Base-by-base conservation (phyloP, 768 basidiomycete genomes). In the Tulasnella calospora region DNA sequence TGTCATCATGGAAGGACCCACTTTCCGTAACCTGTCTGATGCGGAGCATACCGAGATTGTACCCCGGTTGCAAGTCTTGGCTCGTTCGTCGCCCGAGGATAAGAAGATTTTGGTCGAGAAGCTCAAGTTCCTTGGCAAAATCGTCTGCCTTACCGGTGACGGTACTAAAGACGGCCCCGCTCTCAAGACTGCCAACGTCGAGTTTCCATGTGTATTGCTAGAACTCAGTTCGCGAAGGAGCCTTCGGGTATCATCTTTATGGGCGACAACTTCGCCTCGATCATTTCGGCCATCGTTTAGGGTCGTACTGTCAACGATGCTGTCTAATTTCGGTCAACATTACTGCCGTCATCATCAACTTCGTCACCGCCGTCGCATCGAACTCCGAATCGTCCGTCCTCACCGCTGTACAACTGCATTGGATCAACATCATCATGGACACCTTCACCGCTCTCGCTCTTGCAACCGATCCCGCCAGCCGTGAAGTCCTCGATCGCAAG, bases 341-440 rank as follows among this genome's bases (percentile, higher is more conserved):
- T 79, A 96, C 96, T 7, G 98, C 98, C 41, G 96, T 99, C 71
- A 84, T 96, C 78, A 92, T 98, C 83, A 98, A 97, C 15, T 96
- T 95, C 81, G 89, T 97, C 79, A 90, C 96, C 46, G 94, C 96
- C 47, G 90, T 98, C 76, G 90, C 93, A 0, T 96, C 95, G 23
- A 80, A 83, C 8, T 82, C 89, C 76, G 96, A 98, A 83, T 82
- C 86, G 13, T 95, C 96, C 0, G 96, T 95, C n/a, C 86, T 99
- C 38, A 92, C 94, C 33, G 97, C 98, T 40, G 98, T 99, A 0
- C 98, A 99, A 83, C 86, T 99, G 7, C 90, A 99, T 27, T 99
- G 98, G 96, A 95, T 98, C 85, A 98, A 98, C 87, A 92, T 99
- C 80, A 97, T 97, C 84, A 97, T 97, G 96, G 96, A 98, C 83